Base-by-base conservation (phyloP, 805 yeast species). In the Ogataea trehaloabstinens region DNA sequence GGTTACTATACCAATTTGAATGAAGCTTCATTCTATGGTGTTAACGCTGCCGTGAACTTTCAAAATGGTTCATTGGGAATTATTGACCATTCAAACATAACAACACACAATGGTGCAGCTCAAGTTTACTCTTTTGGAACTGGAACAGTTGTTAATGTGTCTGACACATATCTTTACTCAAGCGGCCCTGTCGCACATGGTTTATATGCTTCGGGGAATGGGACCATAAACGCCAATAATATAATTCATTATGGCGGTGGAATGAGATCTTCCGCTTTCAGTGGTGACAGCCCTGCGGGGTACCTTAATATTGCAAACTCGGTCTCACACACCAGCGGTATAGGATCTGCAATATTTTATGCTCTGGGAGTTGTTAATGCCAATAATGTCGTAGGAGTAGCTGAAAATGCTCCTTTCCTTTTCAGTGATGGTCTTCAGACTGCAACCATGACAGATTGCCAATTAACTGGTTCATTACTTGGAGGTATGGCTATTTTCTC, bases 271-370 rank as follows among this genome's bases (percentile, higher is more conserved):
- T 36, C 40, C 6, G 34, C 40, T 30, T 36, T 36, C 24, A 36
- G 40, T 25, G 40, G 40, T 8, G 40, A 36, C 30, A 19, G 32
- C 17, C 40, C 40, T 4, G 40, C 34, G 2, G 40, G 40, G 4
- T 36, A 36, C 34, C 22, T 36, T 30, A 13, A 36, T 30, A 30
- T 30, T 13, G 6, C 34, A 3, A 24, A 36, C 24, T 29, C 40
- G 12, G 34, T 36, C 16, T 34, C 40, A 6, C 40, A 36, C 18
- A 36, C 40, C n/a, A 20, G 34, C 10, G 40, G 40, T 5, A 21
- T 36, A 8, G 40, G 40, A 3, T 36, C 40, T n/a, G 40, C 40
- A 12, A 36, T 36, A 12, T 36, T 36, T 30, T 36, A 36, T 24
- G 40, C 40, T 12, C 29, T 36, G 11, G 40, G 40, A 5, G 40